phyloP scores from a whole-genome alignment of 306 rosid genomes.

The Hippophae rhamnoides region DNA sequence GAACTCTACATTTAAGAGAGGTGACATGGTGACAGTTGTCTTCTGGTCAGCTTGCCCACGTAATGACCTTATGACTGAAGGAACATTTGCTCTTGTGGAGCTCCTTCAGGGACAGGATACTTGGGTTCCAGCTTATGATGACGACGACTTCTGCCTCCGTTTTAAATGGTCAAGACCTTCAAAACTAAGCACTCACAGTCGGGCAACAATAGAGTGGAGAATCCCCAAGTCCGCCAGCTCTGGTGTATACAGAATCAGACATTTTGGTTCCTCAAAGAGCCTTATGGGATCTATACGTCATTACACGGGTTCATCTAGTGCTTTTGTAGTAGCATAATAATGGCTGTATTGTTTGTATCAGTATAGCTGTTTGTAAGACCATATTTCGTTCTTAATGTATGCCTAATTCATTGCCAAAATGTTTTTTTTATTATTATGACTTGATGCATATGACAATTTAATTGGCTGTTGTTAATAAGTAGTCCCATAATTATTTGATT shows the following conservation, averaged over 20 bases:
- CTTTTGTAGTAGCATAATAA: constrained; percentile 52
- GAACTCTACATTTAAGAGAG: constrained; percentile 61
- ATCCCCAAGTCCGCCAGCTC: constrained; percentile 46
- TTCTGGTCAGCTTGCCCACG: constrained; percentile 96
- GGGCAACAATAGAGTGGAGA: constrained; percentile 83
- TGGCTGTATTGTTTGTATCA: background rate
- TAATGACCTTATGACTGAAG: constrained; percentile 86
- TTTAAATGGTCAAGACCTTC: constrained; percentile 80
- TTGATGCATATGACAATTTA: too few relatives aligned
- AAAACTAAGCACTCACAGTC: constrained; percentile 49
- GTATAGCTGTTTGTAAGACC: background rate
- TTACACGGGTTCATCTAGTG: constrained; percentile 78
- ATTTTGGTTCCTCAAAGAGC: constrained; percentile 73
- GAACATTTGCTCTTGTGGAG: constrained; percentile 82
- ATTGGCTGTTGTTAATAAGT: too few relatives aligned
- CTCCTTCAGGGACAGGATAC: constrained; percentile 39
- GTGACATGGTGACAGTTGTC: constrained; percentile 44
- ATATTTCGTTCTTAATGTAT: background rate
- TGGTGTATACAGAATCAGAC: constrained; percentile 67
- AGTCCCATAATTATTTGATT: too few relatives aligned
- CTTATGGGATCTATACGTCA: constrained; percentile 54
- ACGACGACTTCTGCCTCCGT: constrained; percentile 79
- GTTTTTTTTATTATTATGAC: too few relatives aligned
- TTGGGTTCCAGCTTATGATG: constrained; percentile 84
- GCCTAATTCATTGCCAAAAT: background rate